A percentile compares a stretch with the other conserved stretches of the same genome.
phyloP scores from a whole-genome alignment of 148 eudicot genomes.

The Rhododendron griersonianum region DNA sequence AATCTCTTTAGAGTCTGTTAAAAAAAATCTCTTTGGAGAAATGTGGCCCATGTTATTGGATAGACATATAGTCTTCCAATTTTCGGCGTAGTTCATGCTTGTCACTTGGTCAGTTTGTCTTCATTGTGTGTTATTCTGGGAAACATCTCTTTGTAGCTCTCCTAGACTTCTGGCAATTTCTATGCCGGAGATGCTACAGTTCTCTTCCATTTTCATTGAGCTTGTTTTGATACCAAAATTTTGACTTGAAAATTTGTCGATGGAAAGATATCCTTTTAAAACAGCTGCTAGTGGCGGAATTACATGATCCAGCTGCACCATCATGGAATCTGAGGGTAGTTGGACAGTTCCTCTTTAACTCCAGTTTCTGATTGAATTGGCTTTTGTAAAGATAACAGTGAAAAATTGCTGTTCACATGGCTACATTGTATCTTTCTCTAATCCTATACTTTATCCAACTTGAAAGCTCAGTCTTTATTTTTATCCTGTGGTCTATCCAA shows the following conservation, averaged over 20 bases:
- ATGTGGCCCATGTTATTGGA: not conserved
- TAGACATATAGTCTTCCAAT: not conserved
- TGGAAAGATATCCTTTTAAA: not conserved
- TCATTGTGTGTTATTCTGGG: not conserved
- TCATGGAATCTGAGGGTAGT: not conserved
- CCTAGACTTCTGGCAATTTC: not conserved
- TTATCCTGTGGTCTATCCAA: not conserved
- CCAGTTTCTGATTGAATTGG: not conserved
- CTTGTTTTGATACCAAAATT: not conserved
- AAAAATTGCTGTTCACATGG: not conserved
- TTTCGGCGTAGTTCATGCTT: not conserved
- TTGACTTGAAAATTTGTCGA: not conserved
- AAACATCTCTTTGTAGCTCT: not conserved
- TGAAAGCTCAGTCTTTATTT: not conserved
- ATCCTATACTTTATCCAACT: not conserved
- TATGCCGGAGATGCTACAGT: not conserved
- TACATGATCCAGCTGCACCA: not conserved
- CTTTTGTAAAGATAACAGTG: not conserved
- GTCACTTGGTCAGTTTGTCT: not conserved
- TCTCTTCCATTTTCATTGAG: not conserved
- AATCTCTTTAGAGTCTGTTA: not conserved
- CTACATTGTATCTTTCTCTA: not conserved
- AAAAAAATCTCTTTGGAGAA: not conserved
- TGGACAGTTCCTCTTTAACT: not conserved
- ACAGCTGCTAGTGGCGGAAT: slow-evolving; percentile 4